A percentile compares a stretch with the other conserved stretches of the same genome.
phyloP scores from a whole-genome alignment of 306 rosid species.

The Cicer arietinum region DNA sequence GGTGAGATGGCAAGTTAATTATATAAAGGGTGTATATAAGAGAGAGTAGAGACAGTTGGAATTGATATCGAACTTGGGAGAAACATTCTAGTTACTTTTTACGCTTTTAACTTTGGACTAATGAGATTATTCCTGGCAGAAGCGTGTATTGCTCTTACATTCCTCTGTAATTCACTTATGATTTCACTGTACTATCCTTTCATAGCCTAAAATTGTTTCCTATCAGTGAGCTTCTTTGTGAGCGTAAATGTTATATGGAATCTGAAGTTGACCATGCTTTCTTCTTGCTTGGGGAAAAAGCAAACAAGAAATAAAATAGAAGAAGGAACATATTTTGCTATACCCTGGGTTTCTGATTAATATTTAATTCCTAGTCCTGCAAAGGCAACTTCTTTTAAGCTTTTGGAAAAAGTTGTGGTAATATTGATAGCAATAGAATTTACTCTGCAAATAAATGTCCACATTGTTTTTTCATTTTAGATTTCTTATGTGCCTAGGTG shows the following conservation, averaged over 20 bases:
- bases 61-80: neutral
- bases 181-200: conserved; percentile 6
- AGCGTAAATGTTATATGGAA: conserved; percentile 11
- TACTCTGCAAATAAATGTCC: neutral
- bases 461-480: conserved; percentile 36
- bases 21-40: conserved; percentile 10
- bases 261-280: conserved; percentile 26
- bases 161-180: neutral
- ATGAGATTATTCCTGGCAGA: neutral
- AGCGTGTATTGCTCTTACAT: neutral
- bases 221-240: conserved; percentile 15
- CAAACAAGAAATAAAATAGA: no score
- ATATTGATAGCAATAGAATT: neutral
- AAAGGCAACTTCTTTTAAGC: neutral
- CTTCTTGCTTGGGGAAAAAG: conserved; percentile 16
- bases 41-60: neutral
- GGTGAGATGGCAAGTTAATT: neutral
- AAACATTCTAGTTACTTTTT: conserved; percentile 3
- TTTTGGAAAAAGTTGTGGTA: neutral
- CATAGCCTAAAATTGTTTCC: neutral
- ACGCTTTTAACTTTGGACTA: neutral
- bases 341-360: conserved; percentile 23
- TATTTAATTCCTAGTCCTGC: conserved; percentile 15
- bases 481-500: conserved; percentile 88
- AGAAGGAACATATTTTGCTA: conserved; percentile 10